phyloP scores from a whole-genome alignment of 768 basidiomycete species.

The Suillus occidentalis region DNA sequence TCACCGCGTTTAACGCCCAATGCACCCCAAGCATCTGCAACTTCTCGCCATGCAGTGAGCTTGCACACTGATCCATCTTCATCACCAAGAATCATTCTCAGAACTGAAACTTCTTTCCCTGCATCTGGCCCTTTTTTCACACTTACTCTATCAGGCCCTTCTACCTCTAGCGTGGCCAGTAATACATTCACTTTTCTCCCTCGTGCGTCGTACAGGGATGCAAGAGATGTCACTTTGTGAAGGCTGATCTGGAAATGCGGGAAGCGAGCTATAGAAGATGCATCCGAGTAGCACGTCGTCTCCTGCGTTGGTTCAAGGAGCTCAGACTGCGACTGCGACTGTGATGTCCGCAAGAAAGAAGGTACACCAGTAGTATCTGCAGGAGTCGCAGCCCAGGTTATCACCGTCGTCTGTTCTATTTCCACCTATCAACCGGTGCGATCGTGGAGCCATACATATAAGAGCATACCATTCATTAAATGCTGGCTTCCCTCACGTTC shows the following conservation, averaged over 20 bases:
- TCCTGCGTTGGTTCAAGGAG: conserved; percentile 43
- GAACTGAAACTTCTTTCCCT: conserved; percentile 64
- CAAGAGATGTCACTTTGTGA: conserved; percentile 55
- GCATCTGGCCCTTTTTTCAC: conserved; percentile 70
- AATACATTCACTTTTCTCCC: conserved; percentile 58
- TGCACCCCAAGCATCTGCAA: conserved; percentile 71
- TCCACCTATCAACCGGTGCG: conserved; percentile 8
- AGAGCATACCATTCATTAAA: conserved; percentile 5
- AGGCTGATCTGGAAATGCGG: conserved; percentile 75
- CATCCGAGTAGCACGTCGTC: conserved; percentile 56
- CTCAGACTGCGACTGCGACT: conserved; percentile 18
- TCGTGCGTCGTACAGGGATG: conserved; percentile 32
- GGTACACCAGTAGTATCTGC: conserved; percentile 21
- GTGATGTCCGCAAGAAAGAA: conserved; percentile 29
- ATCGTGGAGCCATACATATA: conserved; percentile 5
- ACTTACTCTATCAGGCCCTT: conserved; percentile 68
- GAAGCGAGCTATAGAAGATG: conserved; percentile 71
- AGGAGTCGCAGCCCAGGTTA: conserved; percentile 60
- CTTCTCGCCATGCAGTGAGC: conserved; percentile 77
- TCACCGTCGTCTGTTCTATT: conserved; percentile 48
- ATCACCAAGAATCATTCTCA: conserved; percentile 74
- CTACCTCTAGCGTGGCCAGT: conserved; percentile 70
- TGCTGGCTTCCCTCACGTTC: conserved; percentile 11
- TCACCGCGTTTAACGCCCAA: conserved; percentile 65
- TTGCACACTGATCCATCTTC: conserved; percentile 68